These are phyloP conservation scores for Aquilaria sinensis DNA, from an alignment of 345 rosid genomes.

Conservation along the genomic window DNA sequence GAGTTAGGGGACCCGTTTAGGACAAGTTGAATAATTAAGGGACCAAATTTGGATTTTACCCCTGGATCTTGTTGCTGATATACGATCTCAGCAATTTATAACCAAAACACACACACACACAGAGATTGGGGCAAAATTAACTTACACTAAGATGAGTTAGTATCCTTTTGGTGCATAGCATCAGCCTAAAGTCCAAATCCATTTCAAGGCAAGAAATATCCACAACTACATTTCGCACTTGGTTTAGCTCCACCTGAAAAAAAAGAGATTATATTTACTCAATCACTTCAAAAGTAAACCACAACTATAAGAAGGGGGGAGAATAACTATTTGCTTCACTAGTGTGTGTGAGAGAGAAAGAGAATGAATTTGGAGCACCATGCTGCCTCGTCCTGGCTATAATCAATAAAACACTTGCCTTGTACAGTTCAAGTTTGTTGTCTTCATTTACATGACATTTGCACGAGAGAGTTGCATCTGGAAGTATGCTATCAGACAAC, in stretches of 20 bases:
- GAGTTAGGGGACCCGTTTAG: too few species aligned
- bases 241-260: conserved; percentile 38
- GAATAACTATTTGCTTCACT: not conserved
- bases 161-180: conserved; percentile 41
- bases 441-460: conserved; percentile 42
- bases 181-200: conserved; percentile 64
- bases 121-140: conserved; percentile 1
- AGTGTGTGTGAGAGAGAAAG: not conserved
- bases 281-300: conserved; percentile 2
- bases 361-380: not conserved
- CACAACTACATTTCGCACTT: conserved; percentile 40
- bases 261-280: conserved; percentile 6
- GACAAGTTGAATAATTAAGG: too few species aligned
- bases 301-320: not conserved
- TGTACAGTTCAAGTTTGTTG: conserved; percentile 40
- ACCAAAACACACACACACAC: not conserved
- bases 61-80: too few species aligned
- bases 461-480: conserved; percentile 34
- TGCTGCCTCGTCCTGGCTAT: not conserved
- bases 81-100: too few species aligned
- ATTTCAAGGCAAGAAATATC: conserved; percentile 56
- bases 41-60: too few species aligned
- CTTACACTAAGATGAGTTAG: conserved; percentile 36
- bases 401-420: conserved; percentile 35
- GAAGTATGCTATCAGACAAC: conserved; percentile 35